phyloP scores from a whole-genome alignment of 1,139 yeast genomes.

The Sugiyamaella sp. region DNA sequence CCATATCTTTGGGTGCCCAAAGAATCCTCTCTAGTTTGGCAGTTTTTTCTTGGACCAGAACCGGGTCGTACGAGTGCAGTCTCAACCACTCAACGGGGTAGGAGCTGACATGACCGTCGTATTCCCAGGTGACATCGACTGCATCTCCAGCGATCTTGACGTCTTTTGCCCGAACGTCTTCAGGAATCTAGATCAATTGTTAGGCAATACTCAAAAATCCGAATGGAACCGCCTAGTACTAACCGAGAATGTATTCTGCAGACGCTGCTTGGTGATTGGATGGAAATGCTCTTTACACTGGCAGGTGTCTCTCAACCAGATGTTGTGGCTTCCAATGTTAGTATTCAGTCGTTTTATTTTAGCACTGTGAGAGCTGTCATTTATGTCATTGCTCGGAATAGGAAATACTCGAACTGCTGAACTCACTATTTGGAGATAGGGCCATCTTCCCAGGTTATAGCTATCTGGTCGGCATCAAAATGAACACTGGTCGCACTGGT shows the following conservation, averaged over 20 bases:
- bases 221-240: no score
- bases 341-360: neutral
- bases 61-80: constrained; percentile 63
- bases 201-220: no score
- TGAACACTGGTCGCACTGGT: constrained; percentile 6
- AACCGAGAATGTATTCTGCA: constrained; percentile 57
- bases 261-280: constrained; percentile 62
- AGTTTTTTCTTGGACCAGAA: constrained; percentile 45
- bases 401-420: no score
- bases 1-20: constrained; percentile 58
- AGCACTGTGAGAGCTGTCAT: no score
- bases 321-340: constrained; percentile 44
- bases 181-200: constrained; percentile 52
- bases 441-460: constrained; percentile 41
- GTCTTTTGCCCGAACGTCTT: constrained; percentile 48
- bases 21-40: constrained; percentile 35
- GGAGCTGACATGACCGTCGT: constrained; percentile 53
- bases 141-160: constrained; percentile 31
- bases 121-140: constrained; percentile 50
- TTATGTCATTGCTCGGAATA: no score
- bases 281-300: constrained; percentile 65
- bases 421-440: constrained; percentile 38
- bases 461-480: constrained; percentile 37
- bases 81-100: constrained; percentile 58
- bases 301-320: constrained; percentile 76